Percentiles rank a stretch among this genome's conserved stretches.
These are phyloP conservation scores for Penicillium pulvis DNA, from an alignment of 495 filamentous ascomycete species.

Conservation along the genomic window DNA sequence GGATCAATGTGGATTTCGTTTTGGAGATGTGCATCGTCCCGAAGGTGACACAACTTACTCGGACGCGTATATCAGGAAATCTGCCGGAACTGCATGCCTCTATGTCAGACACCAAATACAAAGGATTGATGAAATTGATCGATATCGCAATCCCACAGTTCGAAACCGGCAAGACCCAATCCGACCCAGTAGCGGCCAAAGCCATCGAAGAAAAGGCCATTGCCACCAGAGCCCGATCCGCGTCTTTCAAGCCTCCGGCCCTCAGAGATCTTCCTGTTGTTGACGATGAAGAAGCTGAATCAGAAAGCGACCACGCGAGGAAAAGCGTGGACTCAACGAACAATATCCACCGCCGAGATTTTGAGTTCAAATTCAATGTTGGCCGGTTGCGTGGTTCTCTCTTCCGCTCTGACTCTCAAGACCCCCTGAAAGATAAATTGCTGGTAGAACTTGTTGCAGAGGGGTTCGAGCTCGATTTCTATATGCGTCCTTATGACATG, in stretches of 20 bases:
- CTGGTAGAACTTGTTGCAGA: slow-evolving; percentile 91
- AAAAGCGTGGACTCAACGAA: slow-evolving; percentile 58
- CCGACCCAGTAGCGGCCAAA: slow-evolving; percentile 23
- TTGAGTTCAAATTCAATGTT: slow-evolving; percentile 95
- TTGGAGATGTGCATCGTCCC: slow-evolving; percentile 92
- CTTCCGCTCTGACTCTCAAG: slow-evolving; percentile 81
- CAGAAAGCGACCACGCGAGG: slow-evolving; percentile 60
- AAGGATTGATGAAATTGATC: slow-evolving; percentile 91
- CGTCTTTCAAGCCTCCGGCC: slow-evolving; percentile 64
- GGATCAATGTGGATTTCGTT: slow-evolving; percentile 94
- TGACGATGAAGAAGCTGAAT: slow-evolving; percentile 70
- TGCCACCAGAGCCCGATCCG: slow-evolving; percentile 51
- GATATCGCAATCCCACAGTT: slow-evolving; percentile 93
- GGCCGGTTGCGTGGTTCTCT: slow-evolving; percentile 90
- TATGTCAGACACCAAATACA: slow-evolving; percentile 93
- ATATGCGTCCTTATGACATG: slow-evolving; percentile 87
- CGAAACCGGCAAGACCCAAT: slow-evolving; percentile 47
- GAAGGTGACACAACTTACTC: slow-evolving; percentile 90
- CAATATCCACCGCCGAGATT: slow-evolving; percentile 80
- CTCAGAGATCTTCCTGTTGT: slow-evolving; percentile 76
- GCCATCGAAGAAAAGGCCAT: slow-evolving; percentile 35
- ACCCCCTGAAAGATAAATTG: slow-evolving; percentile 72
- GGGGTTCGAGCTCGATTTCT: slow-evolving; percentile 82
- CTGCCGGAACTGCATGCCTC: slow-evolving; percentile 89
- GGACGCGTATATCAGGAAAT: slow-evolving; percentile 86